Evolutionary conservation across 2,329 filamentous ascomycete species (phyloP).

Genomic region (Aspergillus fumigatus): DNA sequence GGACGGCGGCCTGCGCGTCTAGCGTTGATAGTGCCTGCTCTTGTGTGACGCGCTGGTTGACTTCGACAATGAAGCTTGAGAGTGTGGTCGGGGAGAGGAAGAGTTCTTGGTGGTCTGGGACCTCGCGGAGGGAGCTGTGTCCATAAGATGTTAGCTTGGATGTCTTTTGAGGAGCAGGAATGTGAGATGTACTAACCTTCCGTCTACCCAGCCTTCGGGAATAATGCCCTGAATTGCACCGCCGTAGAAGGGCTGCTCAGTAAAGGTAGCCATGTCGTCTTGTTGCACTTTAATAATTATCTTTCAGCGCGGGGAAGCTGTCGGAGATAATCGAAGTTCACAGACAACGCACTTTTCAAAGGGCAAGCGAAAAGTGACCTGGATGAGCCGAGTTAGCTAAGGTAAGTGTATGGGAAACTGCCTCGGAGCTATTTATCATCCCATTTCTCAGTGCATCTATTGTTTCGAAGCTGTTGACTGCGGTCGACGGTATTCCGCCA

Average conservation of each 20-base stretch:
- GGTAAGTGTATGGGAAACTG: background rate
- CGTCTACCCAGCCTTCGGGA: slow-evolving; percentile 34
- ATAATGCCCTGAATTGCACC: slow-evolving; percentile 31
- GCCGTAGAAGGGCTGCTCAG: slow-evolving; percentile 31
- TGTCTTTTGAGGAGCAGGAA: background rate
- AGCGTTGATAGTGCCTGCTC: slow-evolving; percentile 22
- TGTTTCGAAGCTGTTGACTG: background rate
- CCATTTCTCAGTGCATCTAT: background rate
- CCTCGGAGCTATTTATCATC: background rate
- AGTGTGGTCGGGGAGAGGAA: slow-evolving; percentile 80
- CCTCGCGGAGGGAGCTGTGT: slow-evolving; percentile 32
- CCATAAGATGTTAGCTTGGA: slow-evolving; percentile 7
- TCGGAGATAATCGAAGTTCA: background rate
- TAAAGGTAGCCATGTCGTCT: slow-evolving; percentile 21
- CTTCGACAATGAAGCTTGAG: slow-evolving; percentile 84
- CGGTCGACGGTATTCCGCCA: background rate
- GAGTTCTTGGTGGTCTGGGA: slow-evolving; percentile 72
- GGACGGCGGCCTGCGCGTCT: slow-evolving; percentile 12
- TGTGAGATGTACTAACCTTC: slow-evolving; percentile 24
- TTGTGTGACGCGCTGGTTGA: slow-evolving; percentile 69
- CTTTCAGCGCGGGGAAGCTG: background rate
- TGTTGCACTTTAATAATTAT: background rate
- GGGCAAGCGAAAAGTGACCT: background rate
- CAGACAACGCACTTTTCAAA: background rate
- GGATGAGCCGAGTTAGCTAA: background rate